Conservation (phyloP, 768 basidiomycete genomes). For the Cystobasidiopsis lactophilus region DNA sequence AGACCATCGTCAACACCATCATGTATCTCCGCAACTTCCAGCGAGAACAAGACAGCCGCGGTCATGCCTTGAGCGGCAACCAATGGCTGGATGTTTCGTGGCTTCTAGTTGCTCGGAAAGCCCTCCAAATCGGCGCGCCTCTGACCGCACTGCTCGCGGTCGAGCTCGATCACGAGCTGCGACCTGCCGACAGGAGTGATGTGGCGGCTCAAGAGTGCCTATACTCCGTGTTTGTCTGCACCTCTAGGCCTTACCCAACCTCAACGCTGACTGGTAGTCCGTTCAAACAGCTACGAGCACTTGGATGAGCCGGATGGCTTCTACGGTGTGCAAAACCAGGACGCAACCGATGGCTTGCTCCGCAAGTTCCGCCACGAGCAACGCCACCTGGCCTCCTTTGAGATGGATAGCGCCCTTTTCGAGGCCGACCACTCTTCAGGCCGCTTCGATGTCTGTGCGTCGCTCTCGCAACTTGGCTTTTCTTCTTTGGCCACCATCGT, state of each 20-base stretch:
- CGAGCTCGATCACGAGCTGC: slow-evolving; percentile 44
- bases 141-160: slow-evolving; percentile 76
- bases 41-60: no score
- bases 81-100: slow-evolving; percentile 64
- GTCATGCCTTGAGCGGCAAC: slow-evolving; percentile 21
- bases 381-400: slow-evolving; percentile 77
- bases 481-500: slow-evolving; percentile 59
- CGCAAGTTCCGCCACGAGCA: slow-evolving; percentile 77
- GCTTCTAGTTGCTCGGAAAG: slow-evolving; percentile 44
- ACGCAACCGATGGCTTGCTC: slow-evolving; percentile 58
- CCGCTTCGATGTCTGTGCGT: slow-evolving; percentile 38
- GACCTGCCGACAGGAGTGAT: no score
- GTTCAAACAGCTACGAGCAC: slow-evolving; percentile 46
- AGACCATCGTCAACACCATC: slow-evolving; percentile 43
- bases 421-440: slow-evolving; percentile 33
- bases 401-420: slow-evolving; percentile 62
- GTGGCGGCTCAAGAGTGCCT: no score
- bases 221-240: no score
- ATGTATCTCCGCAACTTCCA: slow-evolving; percentile 50
- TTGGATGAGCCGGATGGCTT: slow-evolving; percentile 98
- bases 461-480: slow-evolving; percentile 78
- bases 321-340: slow-evolving; percentile 64
- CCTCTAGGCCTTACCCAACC: no score
- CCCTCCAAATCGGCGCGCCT: slow-evolving; percentile 58
- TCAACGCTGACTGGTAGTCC: no score